Conservation (phyloP, 345 rosid genomes). For the Sapria himalayana region DNA sequence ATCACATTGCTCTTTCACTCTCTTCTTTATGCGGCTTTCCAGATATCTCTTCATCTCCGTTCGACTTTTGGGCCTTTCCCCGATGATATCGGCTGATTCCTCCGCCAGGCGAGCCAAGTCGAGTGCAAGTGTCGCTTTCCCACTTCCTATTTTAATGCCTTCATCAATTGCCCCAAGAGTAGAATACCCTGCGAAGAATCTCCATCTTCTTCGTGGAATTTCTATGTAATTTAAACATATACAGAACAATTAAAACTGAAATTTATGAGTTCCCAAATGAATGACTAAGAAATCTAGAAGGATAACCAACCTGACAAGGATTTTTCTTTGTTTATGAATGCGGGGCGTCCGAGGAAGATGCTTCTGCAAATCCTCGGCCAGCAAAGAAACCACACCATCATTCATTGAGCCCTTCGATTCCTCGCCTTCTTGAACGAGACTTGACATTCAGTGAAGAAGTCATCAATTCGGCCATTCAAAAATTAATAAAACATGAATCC, state of each 20-base stretch:
- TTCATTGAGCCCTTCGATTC: too few species aligned
- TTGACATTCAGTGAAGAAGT: too few species aligned
- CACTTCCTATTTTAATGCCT: conserved; percentile 9
- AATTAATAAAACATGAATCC: too few species aligned
- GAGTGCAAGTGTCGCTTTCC: conserved; percentile 31
- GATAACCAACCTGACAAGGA: background rate
- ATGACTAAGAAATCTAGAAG: conserved; percentile 6
- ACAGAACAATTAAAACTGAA: background rate
- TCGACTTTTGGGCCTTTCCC: conserved; percentile 26
- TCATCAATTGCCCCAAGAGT: conserved; percentile 10
- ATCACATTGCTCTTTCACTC: conserved; percentile 47
- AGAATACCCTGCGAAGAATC: conserved; percentile 12
- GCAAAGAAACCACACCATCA: conserved; percentile 7
- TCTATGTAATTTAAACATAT: conserved; percentile 7
- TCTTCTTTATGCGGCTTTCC: conserved; percentile 56
- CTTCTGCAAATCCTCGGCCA: conserved; percentile 5
- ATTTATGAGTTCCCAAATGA: background rate
- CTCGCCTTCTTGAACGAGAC: too few species aligned
- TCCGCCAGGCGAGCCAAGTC: conserved; percentile 42
- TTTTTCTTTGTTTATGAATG: background rate
- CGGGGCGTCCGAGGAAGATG: conserved; percentile 7
- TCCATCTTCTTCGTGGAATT: conserved; percentile 4
- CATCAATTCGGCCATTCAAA: too few species aligned
- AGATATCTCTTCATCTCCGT: conserved; percentile 49
- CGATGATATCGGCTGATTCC: conserved; percentile 27